These are phyloP conservation scores for Poronia punctata DNA, from an alignment of 495 filamentous ascomycete genomes.

Conservation along the genomic window DNA sequence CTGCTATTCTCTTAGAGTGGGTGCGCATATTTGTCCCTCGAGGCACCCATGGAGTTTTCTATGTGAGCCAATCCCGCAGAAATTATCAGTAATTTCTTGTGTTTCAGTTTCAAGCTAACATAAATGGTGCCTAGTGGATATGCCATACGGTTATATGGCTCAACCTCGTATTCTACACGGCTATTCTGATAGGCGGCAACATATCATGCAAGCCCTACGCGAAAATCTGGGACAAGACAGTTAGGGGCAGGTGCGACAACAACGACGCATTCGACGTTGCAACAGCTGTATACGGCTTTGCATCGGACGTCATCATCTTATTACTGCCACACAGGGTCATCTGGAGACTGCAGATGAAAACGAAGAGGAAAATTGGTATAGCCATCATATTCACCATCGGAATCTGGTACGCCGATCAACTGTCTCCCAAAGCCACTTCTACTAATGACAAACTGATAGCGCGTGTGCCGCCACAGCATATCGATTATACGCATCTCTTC, in stretches of 20 bases:
- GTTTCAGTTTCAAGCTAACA: no score
- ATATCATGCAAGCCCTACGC: no score
- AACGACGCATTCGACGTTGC: constrained; percentile 5
- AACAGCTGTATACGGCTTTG: constrained; percentile 17
- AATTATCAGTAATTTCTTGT: constrained; percentile 28
- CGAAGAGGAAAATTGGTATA: constrained; percentile 17
- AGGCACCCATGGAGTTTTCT: constrained; percentile 9
- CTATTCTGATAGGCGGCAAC: no score
- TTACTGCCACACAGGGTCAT: constrained; percentile 25
- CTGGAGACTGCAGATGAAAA: constrained; percentile 18
- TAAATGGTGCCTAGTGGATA: constrained; percentile 6
- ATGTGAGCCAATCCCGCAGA: constrained; percentile 20
- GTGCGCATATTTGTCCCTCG: constrained; percentile 19
- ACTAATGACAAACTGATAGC: no score
- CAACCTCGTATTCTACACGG: constrained; percentile 31
- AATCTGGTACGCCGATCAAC: constrained; percentile 21
- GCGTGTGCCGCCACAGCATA: no score
- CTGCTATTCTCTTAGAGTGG: constrained; percentile 27
- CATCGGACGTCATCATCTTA: constrained; percentile 23
- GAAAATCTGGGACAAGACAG: no score
- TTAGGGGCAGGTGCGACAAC: constrained; percentile 19
- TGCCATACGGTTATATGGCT: constrained; percentile 29
- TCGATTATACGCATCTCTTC: no score
- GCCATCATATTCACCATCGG: constrained; percentile 26
- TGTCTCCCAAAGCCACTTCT: no score